Evolutionary conservation across 2,329 filamentous ascomycete species (phyloP), one percentile per base, ranked within the genome.

Genomic region (Xylaria sp.): DNA sequence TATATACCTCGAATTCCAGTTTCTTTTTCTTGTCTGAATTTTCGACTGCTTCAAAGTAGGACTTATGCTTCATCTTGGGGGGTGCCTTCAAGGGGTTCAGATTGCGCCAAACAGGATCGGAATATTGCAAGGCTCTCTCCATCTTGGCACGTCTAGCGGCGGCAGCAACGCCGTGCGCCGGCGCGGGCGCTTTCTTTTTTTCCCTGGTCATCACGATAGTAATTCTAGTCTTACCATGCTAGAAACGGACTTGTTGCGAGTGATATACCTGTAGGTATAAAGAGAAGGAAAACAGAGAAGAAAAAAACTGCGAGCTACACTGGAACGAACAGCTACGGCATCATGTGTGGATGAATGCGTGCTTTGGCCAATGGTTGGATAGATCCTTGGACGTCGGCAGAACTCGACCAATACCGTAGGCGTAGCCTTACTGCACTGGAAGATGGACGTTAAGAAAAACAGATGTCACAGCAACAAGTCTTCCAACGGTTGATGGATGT

Each of bases 1-100:
- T 70, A 67, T 69, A 61, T 85, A 90, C 89, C 86, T 89, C 73
- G 70, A 85, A 85, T 75, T 90, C 87, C 59, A 91, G 83, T 74
- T 88, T 90, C 79, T 87, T 87, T 76, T 87, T 87, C 77, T 89
- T 90, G 76, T 90, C 85, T 66, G 84, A 84, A 74, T 91, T 91
- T 73, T 90, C 86, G 67, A 89, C 85, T 69, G 89, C 83, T 77
- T 91, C 88, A 73, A 88, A 89, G 74, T 89, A 90, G 15, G 86
- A 84, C 72, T 87, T 84, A 76, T 91, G 86, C 74, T 88, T 88
- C 50, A 83, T 79, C 68, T 83, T 86, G 41, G 83, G 79, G 18
- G 75, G 70, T 52, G 71, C 71, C 67, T 79, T 78, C 20, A 77
- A 67, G 2, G 77, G 72, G 60, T 78, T 78, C 36, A 79, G 70